A percentile compares a stretch with the other conserved stretches of the same genome.
phyloP scores from a whole-genome alignment of 2,329 filamentous ascomycete genomes.

The Sporothrix phasma region DNA sequence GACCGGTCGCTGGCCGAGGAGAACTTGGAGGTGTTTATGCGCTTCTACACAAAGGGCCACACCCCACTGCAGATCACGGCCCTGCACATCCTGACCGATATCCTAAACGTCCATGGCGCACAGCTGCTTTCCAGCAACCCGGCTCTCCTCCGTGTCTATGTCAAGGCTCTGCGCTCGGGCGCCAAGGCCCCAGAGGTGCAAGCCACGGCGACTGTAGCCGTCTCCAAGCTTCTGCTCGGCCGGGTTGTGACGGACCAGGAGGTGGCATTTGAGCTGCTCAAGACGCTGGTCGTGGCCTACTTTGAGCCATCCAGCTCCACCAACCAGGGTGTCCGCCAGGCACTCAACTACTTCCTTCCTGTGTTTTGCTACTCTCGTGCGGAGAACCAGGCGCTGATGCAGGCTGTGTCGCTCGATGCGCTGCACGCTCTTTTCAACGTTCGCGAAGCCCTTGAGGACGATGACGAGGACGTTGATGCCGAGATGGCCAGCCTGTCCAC shows the following conservation, averaged over 20 bases:
- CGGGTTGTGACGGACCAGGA: constrained; percentile 63
- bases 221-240: constrained; percentile 78
- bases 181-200: constrained; percentile 62
- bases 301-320: constrained; percentile 74
- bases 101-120: constrained; percentile 78
- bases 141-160: constrained; percentile 72
- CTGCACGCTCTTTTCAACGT: constrained; percentile 66
- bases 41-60: constrained; percentile 91
- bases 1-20: constrained; percentile 87
- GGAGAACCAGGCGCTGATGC: constrained; percentile 77
- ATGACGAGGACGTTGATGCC: constrained; percentile 63
- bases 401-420: constrained; percentile 59
- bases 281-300: constrained; percentile 73
- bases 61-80: constrained; percentile 81
- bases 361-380: constrained; percentile 82
- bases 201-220: constrained; percentile 67
- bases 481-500: constrained; percentile 70
- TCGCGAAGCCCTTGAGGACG: constrained; percentile 62
- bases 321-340: constrained; percentile 77
- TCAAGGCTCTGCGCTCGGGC: constrained; percentile 67
- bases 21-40: constrained; percentile 86
- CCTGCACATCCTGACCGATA: constrained; percentile 85
- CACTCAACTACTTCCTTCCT: constrained; percentile 85
- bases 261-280: constrained; percentile 63
- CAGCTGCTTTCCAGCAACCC: constrained; percentile 60